A percentile compares a stretch with the other conserved stretches of the same genome.
phyloP scores from a whole-genome alignment of 2,329 filamentous ascomycete genomes.

The Xylariaceae sp. region DNA sequence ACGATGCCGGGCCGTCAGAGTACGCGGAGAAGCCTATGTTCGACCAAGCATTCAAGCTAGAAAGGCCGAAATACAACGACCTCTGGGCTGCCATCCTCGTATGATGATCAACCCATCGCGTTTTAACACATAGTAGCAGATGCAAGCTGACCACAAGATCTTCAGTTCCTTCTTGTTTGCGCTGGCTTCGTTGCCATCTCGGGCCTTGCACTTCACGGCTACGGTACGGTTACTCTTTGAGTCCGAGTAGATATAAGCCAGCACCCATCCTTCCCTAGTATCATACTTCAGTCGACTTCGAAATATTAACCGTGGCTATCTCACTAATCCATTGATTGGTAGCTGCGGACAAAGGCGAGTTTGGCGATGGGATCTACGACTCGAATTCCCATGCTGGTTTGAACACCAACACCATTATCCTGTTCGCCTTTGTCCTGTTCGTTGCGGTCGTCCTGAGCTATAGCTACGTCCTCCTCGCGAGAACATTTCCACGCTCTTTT shows the following conservation, averaged over 20 bases:
- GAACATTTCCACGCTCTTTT: constrained; percentile 78
- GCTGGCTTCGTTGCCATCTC: constrained; percentile 72
- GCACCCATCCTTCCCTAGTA: background rate
- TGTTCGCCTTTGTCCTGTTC: constrained; percentile 74
- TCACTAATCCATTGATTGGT: constrained; percentile 5
- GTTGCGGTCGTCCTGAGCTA: constrained; percentile 71
- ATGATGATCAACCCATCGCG: constrained; percentile 23
- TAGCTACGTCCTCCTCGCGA: constrained; percentile 68
- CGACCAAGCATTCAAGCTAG: constrained; percentile 75
- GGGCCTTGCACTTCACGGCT: constrained; percentile 69
- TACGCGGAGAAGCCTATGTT: constrained; percentile 53
- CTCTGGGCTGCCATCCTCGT: constrained; percentile 80
- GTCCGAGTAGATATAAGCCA: background rate
- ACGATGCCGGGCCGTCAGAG: constrained; percentile 6
- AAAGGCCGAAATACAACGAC: constrained; percentile 84
- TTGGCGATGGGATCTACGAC: constrained; percentile 69
- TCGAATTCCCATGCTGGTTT: constrained; percentile 60
- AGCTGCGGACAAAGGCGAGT: constrained; percentile 52
- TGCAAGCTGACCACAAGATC: constrained; percentile 1
- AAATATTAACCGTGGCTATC: background rate
- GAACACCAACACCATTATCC: constrained; percentile 76
- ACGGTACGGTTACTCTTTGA: constrained; percentile 41
- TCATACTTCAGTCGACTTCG: background rate
- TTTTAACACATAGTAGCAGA: background rate
- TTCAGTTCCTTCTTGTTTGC: constrained; percentile 63